Evolutionary conservation across 352 stramenopile species (phyloP), one percentile per base, ranked within the genome.

Genomic region (Phytopythium vexans): DNA sequence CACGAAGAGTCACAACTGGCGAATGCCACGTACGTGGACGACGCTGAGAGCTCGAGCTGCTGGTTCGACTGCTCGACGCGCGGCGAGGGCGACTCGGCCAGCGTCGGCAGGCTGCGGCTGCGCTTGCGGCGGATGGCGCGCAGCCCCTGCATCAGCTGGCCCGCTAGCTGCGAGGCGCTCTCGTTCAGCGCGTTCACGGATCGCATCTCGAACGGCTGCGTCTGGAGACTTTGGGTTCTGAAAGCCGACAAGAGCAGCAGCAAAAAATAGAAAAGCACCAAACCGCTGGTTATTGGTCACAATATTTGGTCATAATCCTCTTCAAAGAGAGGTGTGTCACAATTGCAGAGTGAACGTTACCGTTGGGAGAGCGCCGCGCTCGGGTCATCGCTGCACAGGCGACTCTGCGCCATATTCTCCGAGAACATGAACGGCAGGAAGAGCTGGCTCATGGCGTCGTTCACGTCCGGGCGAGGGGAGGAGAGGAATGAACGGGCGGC

Each of bases 141-240:
- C 39, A 74, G 60, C 38, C 82, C 64, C 36, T 66, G 57, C 15
- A 88, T 52, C 49, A 69, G 49, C 48, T 82, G 72, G 8, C 73
- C 72, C 6, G 55, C 40, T 37, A 74, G 69, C 41, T 80, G 70
- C 45, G 66, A 60, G 43, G 67, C 70, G 21, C 56, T 56, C 36
- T 70, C 62, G 43, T 53, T 52, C 36, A 88, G 52, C 44, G 82
- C 72, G 60, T 86, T 88, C 48, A 82, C 70, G 27, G 71, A 64
- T 33, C 66, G 63, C 48, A 88, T 59, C 48, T 88, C 72, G 15
- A 57, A 65, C 54, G 79, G 67, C 14, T 70, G 66, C 61, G 85
- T 66, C 10, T 71, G 67, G 58, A 84, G 70, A 16, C 72, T n/a
- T 21, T 6, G 31, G 16, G 21, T 10, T 40, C 35, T 11, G 5